Conservation (phyloP, 1,284 basidiomycete species). For the Tausonia pullulans region DNA sequence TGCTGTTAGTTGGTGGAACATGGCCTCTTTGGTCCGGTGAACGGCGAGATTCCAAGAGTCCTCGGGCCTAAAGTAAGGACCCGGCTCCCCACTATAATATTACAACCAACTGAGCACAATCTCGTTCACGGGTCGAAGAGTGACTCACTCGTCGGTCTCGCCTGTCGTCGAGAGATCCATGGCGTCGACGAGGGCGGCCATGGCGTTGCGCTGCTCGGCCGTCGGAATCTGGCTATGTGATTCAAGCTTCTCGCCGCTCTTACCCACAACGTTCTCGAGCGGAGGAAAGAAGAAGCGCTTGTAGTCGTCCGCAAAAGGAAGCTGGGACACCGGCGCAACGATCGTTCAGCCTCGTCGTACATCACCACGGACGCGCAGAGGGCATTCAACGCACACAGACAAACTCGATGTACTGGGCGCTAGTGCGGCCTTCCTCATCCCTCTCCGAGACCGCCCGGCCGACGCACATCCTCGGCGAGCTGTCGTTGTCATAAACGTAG, state of each 20-base stretch:
- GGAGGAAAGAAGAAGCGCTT: slow-evolving; percentile 78
- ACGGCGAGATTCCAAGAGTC: slow-evolving; percentile 79
- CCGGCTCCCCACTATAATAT: slow-evolving; percentile 40
- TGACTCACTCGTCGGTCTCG: slow-evolving; percentile 17
- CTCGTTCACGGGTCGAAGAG: background rate
- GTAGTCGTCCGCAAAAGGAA: slow-evolving; percentile 91
- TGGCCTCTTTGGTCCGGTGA: slow-evolving; percentile 82
- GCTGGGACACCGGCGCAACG: slow-evolving; percentile 38
- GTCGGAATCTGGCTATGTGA: slow-evolving; percentile 79
- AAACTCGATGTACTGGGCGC: slow-evolving; percentile 59
- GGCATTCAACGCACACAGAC: slow-evolving; percentile 46
- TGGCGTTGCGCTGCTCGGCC: slow-evolving; percentile 58
- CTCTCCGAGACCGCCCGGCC: slow-evolving; percentile 47
- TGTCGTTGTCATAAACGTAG: slow-evolving; percentile 59
- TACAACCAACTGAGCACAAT: slow-evolving; percentile 8
- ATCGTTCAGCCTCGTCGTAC: background rate
- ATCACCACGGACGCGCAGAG: background rate
- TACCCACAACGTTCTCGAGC: slow-evolving; percentile 60
- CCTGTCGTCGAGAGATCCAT: slow-evolving; percentile 56
- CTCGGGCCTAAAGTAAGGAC: slow-evolving; percentile 64
- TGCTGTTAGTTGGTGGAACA: slow-evolving; percentile 73
- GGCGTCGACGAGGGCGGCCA: slow-evolving; percentile 73
- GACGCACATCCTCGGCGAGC: slow-evolving; percentile 76
- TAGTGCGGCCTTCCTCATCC: slow-evolving; percentile 38
- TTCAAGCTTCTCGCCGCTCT: slow-evolving; percentile 58